Evolutionary conservation across 495 filamentous ascomycete species (phyloP).

Genomic region (Aspergillus ostianus): DNA sequence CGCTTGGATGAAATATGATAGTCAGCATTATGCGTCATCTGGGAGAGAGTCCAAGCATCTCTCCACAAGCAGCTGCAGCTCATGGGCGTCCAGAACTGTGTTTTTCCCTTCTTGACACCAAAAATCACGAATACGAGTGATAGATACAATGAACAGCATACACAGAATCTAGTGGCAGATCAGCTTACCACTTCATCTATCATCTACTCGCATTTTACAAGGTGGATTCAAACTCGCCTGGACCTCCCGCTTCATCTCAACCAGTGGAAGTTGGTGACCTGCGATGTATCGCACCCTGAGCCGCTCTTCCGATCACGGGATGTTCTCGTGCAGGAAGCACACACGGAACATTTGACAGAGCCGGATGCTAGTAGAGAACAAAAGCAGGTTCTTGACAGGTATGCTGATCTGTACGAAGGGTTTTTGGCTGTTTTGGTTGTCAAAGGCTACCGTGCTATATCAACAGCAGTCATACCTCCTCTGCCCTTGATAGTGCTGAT

Average conservation of each 20-base stretch:
- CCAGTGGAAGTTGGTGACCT: neutral
- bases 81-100: neutral
- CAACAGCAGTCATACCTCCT: neutral
- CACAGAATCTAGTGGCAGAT: too few species aligned
- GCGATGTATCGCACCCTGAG: neutral
- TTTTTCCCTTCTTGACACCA: too few species aligned
- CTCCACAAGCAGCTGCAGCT: neutral
- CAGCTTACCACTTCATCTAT: too few species aligned
- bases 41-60: constrained; percentile 1
- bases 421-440: neutral
- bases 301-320: neutral
- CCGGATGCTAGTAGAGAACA: neutral
- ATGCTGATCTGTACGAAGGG: neutral
- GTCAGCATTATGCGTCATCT: neutral
- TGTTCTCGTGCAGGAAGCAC: neutral
- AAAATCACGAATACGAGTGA: too few species aligned
- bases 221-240: neutral
- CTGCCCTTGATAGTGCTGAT: neutral
- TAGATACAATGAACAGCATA: too few species aligned
- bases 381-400: neutral
- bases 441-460: neutral
- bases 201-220: too few species aligned
- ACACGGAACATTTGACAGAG: neutral
- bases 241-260: neutral
- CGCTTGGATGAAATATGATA: neutral